phyloP scores from a whole-genome alignment of 192 early-diverging fungal species.

The Coemansia erecta region DNA sequence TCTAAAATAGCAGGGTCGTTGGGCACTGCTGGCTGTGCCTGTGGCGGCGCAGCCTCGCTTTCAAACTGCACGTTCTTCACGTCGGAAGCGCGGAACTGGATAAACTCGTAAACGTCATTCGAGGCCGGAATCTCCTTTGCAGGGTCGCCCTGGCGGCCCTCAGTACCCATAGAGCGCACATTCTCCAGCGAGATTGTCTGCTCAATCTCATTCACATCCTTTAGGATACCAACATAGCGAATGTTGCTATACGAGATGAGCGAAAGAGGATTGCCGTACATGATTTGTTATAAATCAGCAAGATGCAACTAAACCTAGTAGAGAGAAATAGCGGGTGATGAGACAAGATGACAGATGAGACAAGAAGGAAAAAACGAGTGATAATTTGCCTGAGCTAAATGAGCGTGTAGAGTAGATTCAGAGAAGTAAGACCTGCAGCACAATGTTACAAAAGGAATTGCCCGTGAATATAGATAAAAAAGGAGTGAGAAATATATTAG shows the following conservation, averaged over 20 bases:
- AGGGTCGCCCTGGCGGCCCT: conserved; percentile 77
- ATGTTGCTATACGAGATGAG: conserved; percentile 87
- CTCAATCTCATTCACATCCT: conserved; percentile 80
- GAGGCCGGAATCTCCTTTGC: conserved; percentile 83
- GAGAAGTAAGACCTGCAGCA: not conserved
- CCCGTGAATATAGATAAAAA: not conserved
- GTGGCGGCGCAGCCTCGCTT: conserved; percentile 48
- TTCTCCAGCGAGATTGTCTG: conserved; percentile 88
- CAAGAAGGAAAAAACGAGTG: no score
- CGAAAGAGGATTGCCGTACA: conserved; percentile 58
- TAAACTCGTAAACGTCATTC: conserved; percentile 84
- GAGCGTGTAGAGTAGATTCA: not conserved
- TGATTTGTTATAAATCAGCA: conserved; percentile 10
- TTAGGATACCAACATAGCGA: conserved; percentile 88
- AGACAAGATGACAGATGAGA: no score
- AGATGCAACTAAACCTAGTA: not conserved
- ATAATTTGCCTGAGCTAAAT: not conserved
- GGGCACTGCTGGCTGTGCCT: conserved; percentile 57
- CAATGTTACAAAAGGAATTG: not conserved
- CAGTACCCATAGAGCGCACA: conserved; percentile 93
- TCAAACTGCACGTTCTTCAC: conserved; percentile 82
- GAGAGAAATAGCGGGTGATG: not conserved
- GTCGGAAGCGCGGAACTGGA: conserved; percentile 92
- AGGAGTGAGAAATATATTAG: not conserved
- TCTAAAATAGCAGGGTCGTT: conserved; percentile 84